Base-by-base conservation (phyloP, 2,329 filamentous ascomycete genomes). In the Aspergillus sp. region DNA sequence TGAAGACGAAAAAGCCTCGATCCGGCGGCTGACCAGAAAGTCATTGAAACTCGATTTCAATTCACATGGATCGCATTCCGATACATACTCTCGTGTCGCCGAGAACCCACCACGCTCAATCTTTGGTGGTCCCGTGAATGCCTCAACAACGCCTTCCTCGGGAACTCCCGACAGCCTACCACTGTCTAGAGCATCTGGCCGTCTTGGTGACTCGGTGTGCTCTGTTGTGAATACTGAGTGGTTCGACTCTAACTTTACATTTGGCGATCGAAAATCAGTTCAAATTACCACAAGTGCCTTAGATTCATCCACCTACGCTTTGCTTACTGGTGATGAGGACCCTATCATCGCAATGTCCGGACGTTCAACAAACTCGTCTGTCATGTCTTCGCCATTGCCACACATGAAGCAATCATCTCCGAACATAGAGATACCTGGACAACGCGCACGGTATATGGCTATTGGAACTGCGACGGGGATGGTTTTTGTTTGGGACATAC, bases 401-500 rank as follows among this genome's bases (percentile, higher is more conserved):
- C 68, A 66, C 59, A 74, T 62, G 59, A 73, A 58, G 56, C 70
- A 64, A 50, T 67, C 62, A 41, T 53, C 53, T 12, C 60, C 62
- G 5, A 53, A 68, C 19, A 59, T 69, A 5, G 86, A 94, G 50
- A 81, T 96, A 28, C 91, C 91, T 4, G 93, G 93, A 5, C 86
- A 90, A 46, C 81, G 90, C 49, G 86, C 86, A 46, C 85, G 91
- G 9, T 79, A 95, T 35, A 62, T 97, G 32, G 88, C 87, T 12
- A 70, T 90, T 37, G 93, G 93, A 12, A 97, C 90, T 0, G 82
- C 81, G 42, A 79, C 74, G 7, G 93, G 93, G 0, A 74, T 74
- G n/a, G 74, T 97, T 6, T 67, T 93, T 6, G 67, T 95, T 1
- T 98, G 90, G 90, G 86, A 98, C 59, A 78, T 88, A 55, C 85